Base-by-base conservation (phyloP, 208 protist species). In the Perkinsela sp. region DNA sequence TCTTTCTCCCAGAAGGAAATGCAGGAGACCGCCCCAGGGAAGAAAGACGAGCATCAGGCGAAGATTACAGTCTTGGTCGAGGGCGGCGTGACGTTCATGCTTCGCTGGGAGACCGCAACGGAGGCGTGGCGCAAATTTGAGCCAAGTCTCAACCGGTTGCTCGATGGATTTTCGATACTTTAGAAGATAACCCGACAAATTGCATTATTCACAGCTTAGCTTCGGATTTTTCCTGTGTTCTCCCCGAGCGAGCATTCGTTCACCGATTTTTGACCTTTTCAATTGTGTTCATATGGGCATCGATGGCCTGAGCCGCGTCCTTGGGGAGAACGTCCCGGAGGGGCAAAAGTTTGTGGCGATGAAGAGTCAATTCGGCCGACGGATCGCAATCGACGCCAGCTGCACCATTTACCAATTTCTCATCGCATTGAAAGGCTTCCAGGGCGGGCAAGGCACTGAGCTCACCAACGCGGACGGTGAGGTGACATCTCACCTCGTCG, bases 391-490 rank as follows among this genome's bases (percentile, higher is more conserved):
- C 70, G 97, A 99, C 80, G 97, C 96, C 1, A 94, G 85, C 31
- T 98, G 98, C 84, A 86, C 79, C 70, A 94, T 99, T 57, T 99
- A 99, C 76, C 96, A 99, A 79, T 99, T 99, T 76, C 78, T 99
- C 30, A 96, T 97, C 70, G 82, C 86, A 22, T 90, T 96, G 75
- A 92, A 89, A 70, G 79, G 81, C 22, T 84, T 89, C 68, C 77
- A 89, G 40, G 85, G 89, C 66, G 84, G 80, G 0, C 85, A 90
- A 31, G 85, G 84, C 16, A 77, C 86, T 48, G 86, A 92, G 72
- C 82, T 99, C 1, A 95, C 82, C 16, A 96, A 98, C 71, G 83
- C 92, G 30, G 72, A 78, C n/a, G 94, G 95, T 30, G 93, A 96
- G 67, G 90, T 96, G 1, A 98, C 95, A 1, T 90, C 84, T 48